Base-by-base conservation (phyloP, 495 filamentous ascomycete genomes). In the Astrothelium macrocarpum region DNA sequence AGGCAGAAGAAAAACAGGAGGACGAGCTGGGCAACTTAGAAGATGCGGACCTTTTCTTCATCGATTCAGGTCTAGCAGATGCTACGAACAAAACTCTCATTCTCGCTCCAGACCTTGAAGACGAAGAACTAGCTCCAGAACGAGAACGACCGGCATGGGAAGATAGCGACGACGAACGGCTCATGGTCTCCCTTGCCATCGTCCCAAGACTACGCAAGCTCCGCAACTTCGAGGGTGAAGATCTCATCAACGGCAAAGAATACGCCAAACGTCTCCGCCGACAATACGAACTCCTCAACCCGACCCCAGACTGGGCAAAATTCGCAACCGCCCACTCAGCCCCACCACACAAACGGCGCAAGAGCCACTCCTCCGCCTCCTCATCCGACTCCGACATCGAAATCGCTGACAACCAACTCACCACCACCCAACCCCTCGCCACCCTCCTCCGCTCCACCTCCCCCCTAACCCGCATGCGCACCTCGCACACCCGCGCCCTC, bases 101-200 rank as follows among this genome's bases (percentile, higher is more conserved):
- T 53, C 69, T 72, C 7, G 67, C 71, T 2, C 18, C 43, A 26
- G 12, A 28, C 16, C 53, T 68, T 10, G 67, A 70, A 1, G 76
- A 74, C 23, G 66, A 70, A 42, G 65, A 72, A 29, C 75, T 72
- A 2, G 69, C 79, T n/a, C 67, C 71, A 7, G 74, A 77, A 32
- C 74, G 74, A 5, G 65, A 71, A n/a, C 69, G 64, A 62, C 76
- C 89, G 12, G 87, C 89, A 16, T 98, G 94, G 94, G 84, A 90
- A 67, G 94, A 98, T 76, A 96, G 91, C 74, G 94, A 97, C 68
- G 94, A 98, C 69, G 94, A 98, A 71, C 83, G 87, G 43, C 77
- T 96, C 59, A 82, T 83, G 23, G 79, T 98, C 56, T 96, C 92
- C 2, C 81, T 98, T 14, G 88, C 88, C 11, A 80, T 84, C 45